A percentile compares a stretch with the other conserved stretches of the same genome.
These are phyloP conservation scores for Aleurites moluccanus DNA, from an alignment of 441 rosid species.

Conservation along the genomic window DNA sequence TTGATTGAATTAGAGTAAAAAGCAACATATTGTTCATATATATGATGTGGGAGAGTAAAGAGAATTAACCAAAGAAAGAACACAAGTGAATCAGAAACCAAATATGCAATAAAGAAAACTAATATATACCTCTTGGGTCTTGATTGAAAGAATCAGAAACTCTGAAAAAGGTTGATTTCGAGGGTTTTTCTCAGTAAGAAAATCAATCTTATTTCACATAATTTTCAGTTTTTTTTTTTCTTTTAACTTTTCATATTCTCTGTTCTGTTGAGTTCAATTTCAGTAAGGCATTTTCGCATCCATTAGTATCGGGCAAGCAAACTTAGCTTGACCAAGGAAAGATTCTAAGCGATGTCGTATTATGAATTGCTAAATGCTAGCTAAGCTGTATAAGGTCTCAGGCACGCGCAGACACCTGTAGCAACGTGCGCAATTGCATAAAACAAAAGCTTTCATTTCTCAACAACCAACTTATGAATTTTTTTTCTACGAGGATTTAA, in stretches of 20 bases:
- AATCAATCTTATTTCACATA: neutral
- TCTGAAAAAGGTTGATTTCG: neutral
- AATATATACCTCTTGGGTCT: neutral
- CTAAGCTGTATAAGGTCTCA: neutral
- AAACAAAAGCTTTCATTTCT: neutral
- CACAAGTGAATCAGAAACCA: neutral
- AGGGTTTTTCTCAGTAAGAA: neutral
- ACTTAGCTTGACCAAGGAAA: neutral
- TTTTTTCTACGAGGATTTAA: no score
- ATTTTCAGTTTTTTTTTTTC: no score
- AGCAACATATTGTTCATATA: neutral
- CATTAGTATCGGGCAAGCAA: neutral
- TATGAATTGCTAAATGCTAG: no score
- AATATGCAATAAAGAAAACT: neutral
- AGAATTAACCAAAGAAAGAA: neutral
- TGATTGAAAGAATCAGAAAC: neutral
- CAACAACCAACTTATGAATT: no score
- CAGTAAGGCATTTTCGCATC: neutral
- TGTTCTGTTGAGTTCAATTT: neutral
- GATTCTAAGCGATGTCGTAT: slow-evolving; percentile 19
- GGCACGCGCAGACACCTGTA: neutral
- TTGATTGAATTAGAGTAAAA: neutral
- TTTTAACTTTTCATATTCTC: no score
- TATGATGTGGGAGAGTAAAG: neutral
- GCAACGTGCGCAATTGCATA: neutral